A percentile compares a stretch with the other conserved stretches of the same genome.
These are phyloP conservation scores for Erodium texanum DNA, from an alignment of 441 rosid species.

Conservation along the genomic window DNA sequence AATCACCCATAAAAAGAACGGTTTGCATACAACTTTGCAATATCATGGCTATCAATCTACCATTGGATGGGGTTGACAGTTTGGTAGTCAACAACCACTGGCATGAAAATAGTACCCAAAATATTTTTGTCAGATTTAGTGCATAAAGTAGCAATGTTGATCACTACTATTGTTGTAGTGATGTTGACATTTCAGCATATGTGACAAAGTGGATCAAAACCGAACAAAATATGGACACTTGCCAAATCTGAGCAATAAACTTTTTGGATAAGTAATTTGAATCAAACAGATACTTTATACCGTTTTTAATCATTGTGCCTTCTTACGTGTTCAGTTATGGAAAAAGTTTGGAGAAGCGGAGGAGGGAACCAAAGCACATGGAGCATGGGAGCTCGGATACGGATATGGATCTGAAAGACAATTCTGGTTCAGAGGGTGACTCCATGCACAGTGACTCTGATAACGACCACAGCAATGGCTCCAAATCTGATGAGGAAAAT, in stretches of 20 bases:
- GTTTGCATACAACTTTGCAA: too few species aligned
- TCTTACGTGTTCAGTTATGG: slow-evolving; percentile 40
- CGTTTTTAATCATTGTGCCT: background rate
- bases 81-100: background rate
- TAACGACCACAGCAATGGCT: slow-evolving; percentile 11
- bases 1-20: too few species aligned
- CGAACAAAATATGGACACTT: too few species aligned
- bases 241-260: too few species aligned
- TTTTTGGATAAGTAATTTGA: too few species aligned
- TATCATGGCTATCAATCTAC: too few species aligned
- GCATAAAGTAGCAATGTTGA: background rate
- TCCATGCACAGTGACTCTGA: slow-evolving; percentile 21
- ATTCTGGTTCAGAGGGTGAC: slow-evolving; percentile 21
- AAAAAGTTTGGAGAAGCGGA: slow-evolving; percentile 19
- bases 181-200: too few species aligned
- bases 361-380: slow-evolving; percentile 14
- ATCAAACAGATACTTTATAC: background rate
- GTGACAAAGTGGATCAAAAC: too few species aligned
- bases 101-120: background rate
- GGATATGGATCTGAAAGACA: slow-evolving; percentile 18
- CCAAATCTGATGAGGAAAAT: slow-evolving; percentile 20
- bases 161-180: background rate
- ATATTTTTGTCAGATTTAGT: background rate
- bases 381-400: slow-evolving; percentile 15
- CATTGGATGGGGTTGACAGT: too few species aligned